Percentiles rank a stretch among this genome's conserved stretches.
These are phyloP conservation scores for Astrothelium subdiscretum DNA, from an alignment of 495 filamentous ascomycete genomes.

Conservation along the genomic window DNA sequence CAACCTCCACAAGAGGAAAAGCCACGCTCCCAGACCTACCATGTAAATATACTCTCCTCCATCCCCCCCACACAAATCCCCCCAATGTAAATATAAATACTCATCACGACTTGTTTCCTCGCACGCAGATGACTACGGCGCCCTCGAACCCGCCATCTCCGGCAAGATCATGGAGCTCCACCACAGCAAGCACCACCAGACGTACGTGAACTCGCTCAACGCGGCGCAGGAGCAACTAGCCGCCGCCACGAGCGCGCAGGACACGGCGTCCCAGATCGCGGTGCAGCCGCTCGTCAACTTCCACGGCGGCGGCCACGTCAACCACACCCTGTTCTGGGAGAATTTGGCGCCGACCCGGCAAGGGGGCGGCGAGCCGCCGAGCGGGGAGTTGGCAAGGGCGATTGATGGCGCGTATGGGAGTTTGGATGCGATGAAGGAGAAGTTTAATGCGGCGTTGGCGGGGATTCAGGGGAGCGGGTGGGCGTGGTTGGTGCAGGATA, in stretches of 20 bases:
- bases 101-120: too few species aligned
- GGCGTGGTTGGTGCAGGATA: constrained; percentile 89
- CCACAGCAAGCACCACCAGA: constrained; percentile 68
- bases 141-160: constrained; percentile 87
- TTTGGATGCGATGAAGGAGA: constrained; percentile 60
- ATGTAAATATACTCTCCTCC: constrained; percentile 41
- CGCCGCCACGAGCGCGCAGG: constrained; percentile 43
- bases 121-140: constrained; percentile 37
- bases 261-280: constrained; percentile 61
- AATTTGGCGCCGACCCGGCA: constrained; percentile 65
- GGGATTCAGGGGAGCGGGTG: constrained; percentile 91
- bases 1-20: constrained; percentile 72
- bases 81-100: too few species aligned
- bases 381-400: constrained; percentile 49
- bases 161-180: constrained; percentile 97
- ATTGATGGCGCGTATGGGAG: constrained; percentile 70
- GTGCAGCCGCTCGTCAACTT: constrained; percentile 88
- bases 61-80: background rate
- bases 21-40: constrained; percentile 88
- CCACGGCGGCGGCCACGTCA: constrained; percentile 84
- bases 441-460: constrained; percentile 66
- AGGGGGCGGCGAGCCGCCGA: constrained; percentile 68
- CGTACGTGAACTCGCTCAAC: constrained; percentile 67
- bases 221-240: constrained; percentile 47
- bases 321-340: constrained; percentile 90